Percentiles rank a stretch among this genome's conserved stretches.
phyloP scores from a whole-genome alignment of 202 grass and related monocot species.

The Tripidium arundinaceum region DNA sequence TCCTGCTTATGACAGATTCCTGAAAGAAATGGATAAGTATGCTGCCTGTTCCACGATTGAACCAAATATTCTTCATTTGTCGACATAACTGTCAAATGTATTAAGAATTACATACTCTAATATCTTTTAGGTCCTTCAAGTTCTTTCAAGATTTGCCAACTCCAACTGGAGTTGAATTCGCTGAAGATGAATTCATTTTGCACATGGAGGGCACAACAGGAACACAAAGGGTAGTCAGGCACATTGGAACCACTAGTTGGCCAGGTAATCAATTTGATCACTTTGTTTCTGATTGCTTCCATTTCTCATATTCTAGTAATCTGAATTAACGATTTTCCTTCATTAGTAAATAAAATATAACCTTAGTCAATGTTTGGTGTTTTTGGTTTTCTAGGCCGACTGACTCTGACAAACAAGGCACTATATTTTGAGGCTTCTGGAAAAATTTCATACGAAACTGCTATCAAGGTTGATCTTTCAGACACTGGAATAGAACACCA shows the following conservation, averaged over 20 bases:
- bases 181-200: conserved; percentile 79
- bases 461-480: conserved; percentile 70
- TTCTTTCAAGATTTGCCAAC: conserved; percentile 52
- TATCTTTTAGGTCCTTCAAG: conserved; percentile 46
- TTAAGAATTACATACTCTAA: too few species aligned
- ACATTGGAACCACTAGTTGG: conserved; percentile 65
- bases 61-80: neutral
- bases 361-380: neutral
- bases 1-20: conserved; percentile 86
- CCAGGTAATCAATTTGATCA: too few species aligned
- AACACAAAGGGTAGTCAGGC: conserved; percentile 79
- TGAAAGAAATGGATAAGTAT: conserved; percentile 95
- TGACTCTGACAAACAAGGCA: conserved; percentile 78
- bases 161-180: conserved; percentile 64
- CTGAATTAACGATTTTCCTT: neutral
- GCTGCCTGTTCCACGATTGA: neutral
- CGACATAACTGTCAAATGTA: neutral
- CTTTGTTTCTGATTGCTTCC: neutral
- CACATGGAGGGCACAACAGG: conserved; percentile 67
- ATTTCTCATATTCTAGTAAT: neutral
- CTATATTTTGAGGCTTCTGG: conserved; percentile 83
- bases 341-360: neutral
- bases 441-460: conserved; percentile 61
- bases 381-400: conserved; percentile 51
- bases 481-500: conserved; percentile 50